phyloP scores from a whole-genome alignment of 352 stramenopile species.

The Globisporangium cystogenes region DNA sequence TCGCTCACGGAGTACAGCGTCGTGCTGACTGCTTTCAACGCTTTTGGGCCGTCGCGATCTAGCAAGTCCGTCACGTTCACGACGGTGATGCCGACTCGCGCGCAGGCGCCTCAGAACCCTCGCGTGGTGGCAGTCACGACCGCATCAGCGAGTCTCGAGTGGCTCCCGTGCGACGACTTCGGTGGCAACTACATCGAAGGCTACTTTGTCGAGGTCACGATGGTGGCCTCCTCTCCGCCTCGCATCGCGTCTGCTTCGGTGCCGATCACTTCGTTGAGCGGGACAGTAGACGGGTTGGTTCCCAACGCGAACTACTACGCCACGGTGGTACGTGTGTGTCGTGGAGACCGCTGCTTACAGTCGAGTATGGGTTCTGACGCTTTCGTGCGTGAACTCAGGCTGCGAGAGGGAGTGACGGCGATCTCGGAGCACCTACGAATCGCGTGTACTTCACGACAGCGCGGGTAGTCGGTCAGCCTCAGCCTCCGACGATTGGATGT shows the following conservation, averaged over 20 bases:
- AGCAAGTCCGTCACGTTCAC: conserved; percentile 18
- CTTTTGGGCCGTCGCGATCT: conserved; percentile 21
- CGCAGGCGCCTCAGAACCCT: conserved; percentile 26
- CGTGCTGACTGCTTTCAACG: conserved; percentile 31
- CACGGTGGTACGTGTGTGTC: conserved; percentile 40
- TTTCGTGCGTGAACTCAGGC: conserved; percentile 11
- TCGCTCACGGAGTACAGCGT: conserved; percentile 39
- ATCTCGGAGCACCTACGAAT: conserved; percentile 27
- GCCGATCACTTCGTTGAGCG: conserved; percentile 12
- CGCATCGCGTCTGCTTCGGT: conserved; percentile 8
- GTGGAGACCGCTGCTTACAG: background rate
- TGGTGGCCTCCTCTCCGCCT: background rate
- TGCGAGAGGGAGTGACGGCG: conserved; percentile 20
- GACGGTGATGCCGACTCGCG: conserved; percentile 20
- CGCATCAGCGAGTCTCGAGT: conserved; percentile 20
- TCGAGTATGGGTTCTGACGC: background rate
- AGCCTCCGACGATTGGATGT: conserved; percentile 37
- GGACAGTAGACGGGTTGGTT: conserved; percentile 18
- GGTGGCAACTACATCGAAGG: conserved; percentile 34
- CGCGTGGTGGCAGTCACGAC: conserved; percentile 9
- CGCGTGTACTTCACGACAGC: conserved; percentile 37
- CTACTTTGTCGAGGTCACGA: conserved; percentile 25
- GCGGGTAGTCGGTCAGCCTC: conserved; percentile 24
- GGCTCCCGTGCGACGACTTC: conserved; percentile 34
- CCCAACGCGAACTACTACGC: conserved; percentile 28